A percentile compares a stretch with the other conserved stretches of the same genome.
Conservation (phyloP, 441 rosid genomes). For the Kokia cookei region DNA sequence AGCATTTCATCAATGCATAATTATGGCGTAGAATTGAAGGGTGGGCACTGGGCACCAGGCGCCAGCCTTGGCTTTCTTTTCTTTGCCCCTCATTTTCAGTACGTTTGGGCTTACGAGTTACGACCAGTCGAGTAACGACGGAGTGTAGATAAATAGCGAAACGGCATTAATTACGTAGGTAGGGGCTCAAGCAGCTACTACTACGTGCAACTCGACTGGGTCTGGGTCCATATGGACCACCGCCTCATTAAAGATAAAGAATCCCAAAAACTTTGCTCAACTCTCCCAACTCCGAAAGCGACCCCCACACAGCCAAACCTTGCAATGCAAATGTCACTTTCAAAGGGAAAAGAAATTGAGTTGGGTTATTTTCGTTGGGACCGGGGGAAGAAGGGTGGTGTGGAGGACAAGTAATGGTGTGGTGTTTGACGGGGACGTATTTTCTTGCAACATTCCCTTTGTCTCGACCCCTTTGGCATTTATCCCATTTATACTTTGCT, state of each 20-base stretch:
- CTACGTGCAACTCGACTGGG: not conserved
- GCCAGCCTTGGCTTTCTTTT: not conserved
- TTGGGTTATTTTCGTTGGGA: not conserved
- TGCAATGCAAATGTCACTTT: not conserved
- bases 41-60: not conserved
- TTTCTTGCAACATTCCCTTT: slow-evolving; percentile 6
- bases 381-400: not conserved
- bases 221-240: slow-evolving; percentile 6
- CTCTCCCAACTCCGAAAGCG: not conserved
- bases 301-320: not conserved
- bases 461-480: not conserved
- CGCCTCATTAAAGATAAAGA: not conserved
- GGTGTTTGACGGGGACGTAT: not conserved
- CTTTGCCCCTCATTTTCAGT: not conserved
- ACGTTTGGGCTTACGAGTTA: not conserved
- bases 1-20: not conserved
- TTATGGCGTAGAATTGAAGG: not conserved
- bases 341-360: not conserved
- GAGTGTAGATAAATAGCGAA: not conserved
- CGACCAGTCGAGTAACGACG: not conserved
- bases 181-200: not conserved
- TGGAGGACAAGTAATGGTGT: not conserved
- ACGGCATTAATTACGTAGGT: not conserved
- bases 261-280: not conserved
- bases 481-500: not conserved